Evolutionary conservation across 2,329 filamentous ascomycete genomes (phyloP), one percentile per base, ranked within the genome.

Genomic region (Onygena corvina): DNA sequence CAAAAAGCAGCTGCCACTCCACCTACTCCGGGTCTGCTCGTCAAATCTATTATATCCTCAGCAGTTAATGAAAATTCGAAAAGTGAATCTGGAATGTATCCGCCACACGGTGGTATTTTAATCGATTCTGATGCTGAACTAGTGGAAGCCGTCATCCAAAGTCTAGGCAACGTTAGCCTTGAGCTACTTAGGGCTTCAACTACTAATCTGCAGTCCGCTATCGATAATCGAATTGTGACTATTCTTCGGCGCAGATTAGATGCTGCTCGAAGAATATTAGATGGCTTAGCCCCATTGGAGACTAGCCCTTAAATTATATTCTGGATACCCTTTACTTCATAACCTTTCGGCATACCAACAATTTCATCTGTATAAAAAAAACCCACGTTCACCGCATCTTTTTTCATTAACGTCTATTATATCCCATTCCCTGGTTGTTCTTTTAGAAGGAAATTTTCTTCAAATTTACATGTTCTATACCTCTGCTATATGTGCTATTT

Each of bases 241-340:
- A 72, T 82, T 52, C 80, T 84, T 64, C 73, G 86, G 52, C 72
- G 83, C 54, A 75, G 84, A 56, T 74, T 94, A 46, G 86, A 93
- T 56, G 77, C 80, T 47, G 88, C 87, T 3, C 79, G 81, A 52
- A 74, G 77, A 47, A 76, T 86, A 2, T 70, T 94, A 25, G 85
- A 90, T 56, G 86, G 85, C 3, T 68, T 42, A 27, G 20, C 38
- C 8, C 38, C 38, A 9, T 42, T 42, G n/a, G 38, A 42, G 48
- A n/a, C 27, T 20, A 34, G 11, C 12, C 42, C 34, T 25, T 44
- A 8, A 47, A 8, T 33, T 18, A 9, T 21, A 14, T 35, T 50
- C 18, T 46, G 27, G 48, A 50, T 50, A 50, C 38, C 44, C 30
- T 23, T 4, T 38, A 16, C 16, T 36, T 23, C 12, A 20, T n/a